A percentile compares a stretch with the other conserved stretches of the same genome.
Evolutionary conservation across 1,284 basidiomycete genomes (phyloP).

Genomic region (Trichosporon sp.): DNA sequence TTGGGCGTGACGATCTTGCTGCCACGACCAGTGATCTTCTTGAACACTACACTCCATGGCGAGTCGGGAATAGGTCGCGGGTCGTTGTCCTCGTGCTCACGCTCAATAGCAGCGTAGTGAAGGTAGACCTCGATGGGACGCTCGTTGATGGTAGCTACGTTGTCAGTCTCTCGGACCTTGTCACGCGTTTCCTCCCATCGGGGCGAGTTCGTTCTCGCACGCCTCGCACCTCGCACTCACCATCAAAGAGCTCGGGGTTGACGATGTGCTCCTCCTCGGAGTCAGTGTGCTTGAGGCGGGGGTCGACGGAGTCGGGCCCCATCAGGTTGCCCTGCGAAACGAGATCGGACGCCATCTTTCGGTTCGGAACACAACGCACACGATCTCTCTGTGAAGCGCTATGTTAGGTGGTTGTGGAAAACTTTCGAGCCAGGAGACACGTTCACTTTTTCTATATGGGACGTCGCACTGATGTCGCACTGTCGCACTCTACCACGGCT

Average conservation of each 20-base stretch:
- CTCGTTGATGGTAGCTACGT: not conserved
- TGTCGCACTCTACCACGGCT: no score
- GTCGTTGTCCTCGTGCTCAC: slow-evolving; percentile 15
- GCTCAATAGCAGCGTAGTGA: slow-evolving; percentile 18
- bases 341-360: not conserved
- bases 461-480: no score
- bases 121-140: slow-evolving; percentile 18
- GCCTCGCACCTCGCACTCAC: no score
- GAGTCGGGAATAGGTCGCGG: slow-evolving; percentile 18
- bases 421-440: not conserved
- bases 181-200: no score
- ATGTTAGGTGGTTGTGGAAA: not conserved
- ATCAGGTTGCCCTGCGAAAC: slow-evolving; percentile 7
- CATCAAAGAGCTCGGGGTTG: slow-evolving; percentile 11
- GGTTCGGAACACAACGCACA: not conserved
- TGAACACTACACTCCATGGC: slow-evolving; percentile 11
- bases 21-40: slow-evolving; percentile 7
- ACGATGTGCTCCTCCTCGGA: not conserved
- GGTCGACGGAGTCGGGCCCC: slow-evolving; percentile 13
- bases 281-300: slow-evolving; percentile 1
- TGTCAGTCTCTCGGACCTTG: no score
- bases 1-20: not conserved
- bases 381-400: not conserved
- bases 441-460: not conserved
- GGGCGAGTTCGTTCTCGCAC: no score